Conservation (phyloP, 139 green algal species). For the Trebouxia sp. region DNA sequence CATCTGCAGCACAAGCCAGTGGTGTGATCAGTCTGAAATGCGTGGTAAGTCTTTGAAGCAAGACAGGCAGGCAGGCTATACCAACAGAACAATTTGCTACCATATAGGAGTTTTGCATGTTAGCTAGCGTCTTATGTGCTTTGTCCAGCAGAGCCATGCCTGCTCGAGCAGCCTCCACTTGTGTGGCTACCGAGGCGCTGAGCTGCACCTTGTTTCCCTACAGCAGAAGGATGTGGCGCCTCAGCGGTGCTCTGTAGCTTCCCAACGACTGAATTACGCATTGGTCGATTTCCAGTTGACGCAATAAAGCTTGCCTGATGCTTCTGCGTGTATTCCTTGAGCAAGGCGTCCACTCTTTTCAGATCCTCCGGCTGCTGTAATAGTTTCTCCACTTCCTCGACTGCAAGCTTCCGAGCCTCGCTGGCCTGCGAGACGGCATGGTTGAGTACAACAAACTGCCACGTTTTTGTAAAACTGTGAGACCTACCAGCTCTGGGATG, state of each 20-base stretch:
- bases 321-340: constrained; percentile 51
- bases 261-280: too few species aligned
- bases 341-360: constrained; percentile 45
- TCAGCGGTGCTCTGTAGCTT: too few species aligned
- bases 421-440: too few species aligned
- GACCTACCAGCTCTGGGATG: background rate
- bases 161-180: constrained; percentile 61
- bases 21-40: constrained; percentile 27
- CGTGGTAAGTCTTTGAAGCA: background rate
- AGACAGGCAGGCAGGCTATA: background rate
- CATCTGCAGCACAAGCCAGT: background rate
- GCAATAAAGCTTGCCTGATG: constrained; percentile 33
- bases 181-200: constrained; percentile 52
- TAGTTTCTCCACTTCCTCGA: constrained; percentile 46
- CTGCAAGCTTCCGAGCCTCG: constrained; percentile 38
- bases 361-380: constrained; percentile 72
- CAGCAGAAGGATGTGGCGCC: too few species aligned
- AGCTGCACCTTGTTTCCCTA: constrained; percentile 57
- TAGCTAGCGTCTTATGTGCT: constrained; percentile 41
- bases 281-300: background rate
- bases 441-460: too few species aligned
- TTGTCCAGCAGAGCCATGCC: constrained; percentile 74
- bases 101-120: constrained; percentile 35
- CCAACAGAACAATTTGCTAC: constrained; percentile 12
- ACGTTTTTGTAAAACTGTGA: too few species aligned